Percentiles rank a stretch among this genome's conserved stretches.
These are phyloP conservation scores for Graphiopsis chlorocephala DNA, from an alignment of 2,329 filamentous ascomycete species.

Conservation along the genomic window DNA sequence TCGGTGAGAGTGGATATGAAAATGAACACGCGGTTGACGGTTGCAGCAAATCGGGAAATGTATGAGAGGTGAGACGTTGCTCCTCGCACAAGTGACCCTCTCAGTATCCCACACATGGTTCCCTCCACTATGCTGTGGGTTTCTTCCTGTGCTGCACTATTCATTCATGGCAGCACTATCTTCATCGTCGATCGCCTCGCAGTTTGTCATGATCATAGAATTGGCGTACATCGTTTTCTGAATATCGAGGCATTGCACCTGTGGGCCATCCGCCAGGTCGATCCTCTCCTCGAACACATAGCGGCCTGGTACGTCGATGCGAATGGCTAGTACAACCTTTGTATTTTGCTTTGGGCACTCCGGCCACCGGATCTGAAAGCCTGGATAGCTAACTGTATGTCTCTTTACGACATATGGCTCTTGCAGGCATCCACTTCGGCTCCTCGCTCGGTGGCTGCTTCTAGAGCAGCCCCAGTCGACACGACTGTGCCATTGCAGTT, in stretches of 20 bases:
- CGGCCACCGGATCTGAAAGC: background rate
- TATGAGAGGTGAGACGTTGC: too few species aligned
- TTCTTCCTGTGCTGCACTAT: too few species aligned
- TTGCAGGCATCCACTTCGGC: background rate
- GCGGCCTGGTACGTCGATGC: background rate
- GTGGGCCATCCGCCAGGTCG: background rate
- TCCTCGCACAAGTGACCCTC: too few species aligned
- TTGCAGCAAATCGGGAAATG: too few species aligned
- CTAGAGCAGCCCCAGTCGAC: background rate
- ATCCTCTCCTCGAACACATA: background rate
- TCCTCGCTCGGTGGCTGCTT: background rate
- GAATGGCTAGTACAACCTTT: background rate
- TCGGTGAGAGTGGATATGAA: too few species aligned
- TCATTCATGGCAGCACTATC: too few species aligned
- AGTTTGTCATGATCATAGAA: too few species aligned
- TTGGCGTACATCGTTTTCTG: background rate
- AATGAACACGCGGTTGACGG: too few species aligned
- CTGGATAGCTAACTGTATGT: background rate
- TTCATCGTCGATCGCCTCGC: too few species aligned
- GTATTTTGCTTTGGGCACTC: background rate
- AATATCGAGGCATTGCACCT: background rate
- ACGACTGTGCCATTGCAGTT: background rate
- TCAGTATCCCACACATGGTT: too few species aligned
- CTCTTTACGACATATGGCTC: background rate
- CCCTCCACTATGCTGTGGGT: too few species aligned